Base-by-base conservation (phyloP, 1,139 yeast genomes). In the Candida sp. region DNA sequence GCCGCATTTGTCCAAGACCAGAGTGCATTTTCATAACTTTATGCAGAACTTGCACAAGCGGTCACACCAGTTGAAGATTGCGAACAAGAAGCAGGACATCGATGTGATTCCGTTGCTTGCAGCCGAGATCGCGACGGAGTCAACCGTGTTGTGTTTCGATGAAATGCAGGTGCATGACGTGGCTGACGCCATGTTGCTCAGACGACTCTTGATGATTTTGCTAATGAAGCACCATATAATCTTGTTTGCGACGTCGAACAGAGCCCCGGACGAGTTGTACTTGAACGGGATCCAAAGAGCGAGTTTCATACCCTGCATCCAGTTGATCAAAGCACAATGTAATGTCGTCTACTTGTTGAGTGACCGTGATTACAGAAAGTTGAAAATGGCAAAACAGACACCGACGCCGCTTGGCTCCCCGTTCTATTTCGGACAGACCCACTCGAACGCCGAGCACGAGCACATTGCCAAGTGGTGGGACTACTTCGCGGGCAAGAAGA, bases 161-260 rank as follows among this genome's bases (percentile, higher is more conserved):
- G 99, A 94, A 71, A 92, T 93, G 63, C 96, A 90, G 68, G 98
- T 94, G 42, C 90, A 97, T 0, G 99, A 94, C 67, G 98, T 94
- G 34, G 99, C 98, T 1, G 99, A 94, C 69, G 99, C 99, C 3
- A 94, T 94, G 99, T 78, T 94, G 40, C 75, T 94, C 46, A 81
- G 99, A 55, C 77, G 97, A 49, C 72, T 93, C 41, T 66, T 92
- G 47, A 81, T 85, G 65, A 73, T 85, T 44, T 68, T 94, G 47
- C 69, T 85, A 47, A 77, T 84, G 34, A 84, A 86, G 0, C 80
- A 85, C 42, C 88, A 87, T 63, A 86, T 92, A 27, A 86, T 93
- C 2, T 72, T 96, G 11, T 93, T 94, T 73, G 94, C 97, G 37
- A 94, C 99, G 0, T 90, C 97, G 7, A 94, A 94, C 70, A 83